Base-by-base conservation (phyloP, 2,329 filamentous ascomycete species). In the Lasiodiplodia citricola region DNA sequence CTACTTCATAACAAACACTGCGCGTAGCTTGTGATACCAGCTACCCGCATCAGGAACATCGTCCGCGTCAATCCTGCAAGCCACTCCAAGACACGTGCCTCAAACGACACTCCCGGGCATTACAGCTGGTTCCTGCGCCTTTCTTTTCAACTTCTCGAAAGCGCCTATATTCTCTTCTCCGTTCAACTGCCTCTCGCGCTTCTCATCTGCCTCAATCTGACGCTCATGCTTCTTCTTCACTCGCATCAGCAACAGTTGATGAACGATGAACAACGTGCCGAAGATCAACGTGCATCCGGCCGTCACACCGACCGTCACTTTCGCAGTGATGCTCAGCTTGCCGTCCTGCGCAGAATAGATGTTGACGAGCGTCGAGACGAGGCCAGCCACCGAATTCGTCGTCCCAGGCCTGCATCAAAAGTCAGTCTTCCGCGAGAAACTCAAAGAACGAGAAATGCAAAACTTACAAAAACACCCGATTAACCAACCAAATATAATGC, bases 401-500 rank as follows among this genome's bases (percentile, higher is more conserved):
- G 60, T n/a, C n/a, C 44, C 60, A 5, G 60, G 60, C n/a, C 60
- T 64, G 28, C 38, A 14, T 62, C 5, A 62, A 21, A 7, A 5
- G 5, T 37, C 54, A 14, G 18, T 31, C 31, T 21, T 13, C 31
- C 28, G 18, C 23, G 7, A 18, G 10, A 6, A 41, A 11, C 35
- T n/a, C 21, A 7, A 41, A 18, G 13, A 41, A 16, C 2, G 13
- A 44, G 14, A 44, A 28, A 28, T 25, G 28, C 28, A 28, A 28
- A 28, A 50, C 60, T 64, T 10, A 64, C 70, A 86, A 69, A 71
- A 87, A 86, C 14, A 87, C 76, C 68, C 81, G 79, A 73, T 87
- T 85, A 10, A 86, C 78, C 25, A 87, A 77, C 86, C 85, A 88
- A 21, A 87, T 80, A 68, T 87, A 87, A 71, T 87, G 87, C 18